These are phyloP conservation scores for Phytopythium boreale DNA, from an alignment of 352 stramenopile genomes.

Conservation along the genomic window DNA sequence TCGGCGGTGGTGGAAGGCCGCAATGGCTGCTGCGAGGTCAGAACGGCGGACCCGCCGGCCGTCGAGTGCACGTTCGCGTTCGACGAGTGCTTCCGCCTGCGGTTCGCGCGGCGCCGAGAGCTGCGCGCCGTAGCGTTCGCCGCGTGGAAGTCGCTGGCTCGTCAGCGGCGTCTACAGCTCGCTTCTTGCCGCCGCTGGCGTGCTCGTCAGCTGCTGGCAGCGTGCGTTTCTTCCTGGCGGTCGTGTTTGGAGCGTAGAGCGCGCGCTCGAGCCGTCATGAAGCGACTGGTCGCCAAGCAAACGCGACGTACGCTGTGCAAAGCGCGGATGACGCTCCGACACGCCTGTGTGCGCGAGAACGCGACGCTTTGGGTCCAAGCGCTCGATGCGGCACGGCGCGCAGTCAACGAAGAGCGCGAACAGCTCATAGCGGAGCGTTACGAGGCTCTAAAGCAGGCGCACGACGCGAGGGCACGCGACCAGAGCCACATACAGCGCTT, in stretches of 20 bases:
- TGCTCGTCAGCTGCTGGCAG: not conserved
- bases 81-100: slow-evolving; percentile 7
- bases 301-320: not conserved
- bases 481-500: not conserved
- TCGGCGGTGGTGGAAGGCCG: not conserved
- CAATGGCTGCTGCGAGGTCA: not conserved
- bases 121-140: not conserved
- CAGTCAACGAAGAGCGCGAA: slow-evolving; percentile 6
- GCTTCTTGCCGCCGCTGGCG: not conserved
- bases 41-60: not conserved
- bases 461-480: not conserved
- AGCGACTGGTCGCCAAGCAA: not conserved
- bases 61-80: slow-evolving; percentile 1
- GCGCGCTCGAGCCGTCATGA: not conserved
- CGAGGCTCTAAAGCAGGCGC: not conserved
- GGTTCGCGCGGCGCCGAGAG: slow-evolving; percentile 3
- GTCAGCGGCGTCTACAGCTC: not conserved
- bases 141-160: slow-evolving; percentile 5
- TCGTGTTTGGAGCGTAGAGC: not conserved
- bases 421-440: not conserved
- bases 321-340: not conserved
- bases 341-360: not conserved
- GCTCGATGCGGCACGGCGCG: slow-evolving; percentile 1
- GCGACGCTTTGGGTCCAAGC: not conserved
- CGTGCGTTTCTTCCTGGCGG: not conserved